These are phyloP conservation scores for Brassica balearica DNA, from an alignment of 441 rosid genomes.

Conservation along the genomic window DNA sequence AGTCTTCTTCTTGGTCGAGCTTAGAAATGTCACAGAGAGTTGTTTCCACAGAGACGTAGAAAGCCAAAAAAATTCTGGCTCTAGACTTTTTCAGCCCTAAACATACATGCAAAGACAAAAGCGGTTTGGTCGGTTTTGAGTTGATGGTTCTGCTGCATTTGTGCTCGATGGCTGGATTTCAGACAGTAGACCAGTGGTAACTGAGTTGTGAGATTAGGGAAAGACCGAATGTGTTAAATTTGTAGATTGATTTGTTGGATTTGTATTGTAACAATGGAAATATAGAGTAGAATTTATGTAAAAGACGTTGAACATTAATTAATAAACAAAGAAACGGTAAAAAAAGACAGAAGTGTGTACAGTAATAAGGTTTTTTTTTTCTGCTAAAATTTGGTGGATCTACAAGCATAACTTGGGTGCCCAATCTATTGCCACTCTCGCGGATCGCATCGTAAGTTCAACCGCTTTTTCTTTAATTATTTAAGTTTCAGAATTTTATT, in stretches of 20 bases:
- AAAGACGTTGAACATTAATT: neutral
- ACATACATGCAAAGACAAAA: neutral
- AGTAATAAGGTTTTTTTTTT: too few species aligned
- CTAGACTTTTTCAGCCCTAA: neutral
- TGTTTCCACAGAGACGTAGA: constrained; percentile 41
- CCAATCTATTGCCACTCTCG: too few species aligned
- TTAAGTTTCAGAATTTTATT: too few species aligned
- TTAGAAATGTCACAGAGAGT: constrained; percentile 41
- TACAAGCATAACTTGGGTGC: too few species aligned
- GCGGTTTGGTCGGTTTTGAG: neutral
- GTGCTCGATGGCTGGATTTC: constrained; percentile 7
- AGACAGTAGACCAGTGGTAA: constrained; percentile 19
- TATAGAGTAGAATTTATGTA: constrained; percentile 13
- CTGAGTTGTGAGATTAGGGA: neutral
- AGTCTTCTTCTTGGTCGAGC: constrained; percentile 58
- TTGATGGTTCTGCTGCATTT: constrained; percentile 30
- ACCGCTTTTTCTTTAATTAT: too few species aligned
- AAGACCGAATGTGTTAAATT: neutral
- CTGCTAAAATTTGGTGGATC: too few species aligned
- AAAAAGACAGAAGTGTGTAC: too few species aligned
- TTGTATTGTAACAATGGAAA: constrained; percentile 26
- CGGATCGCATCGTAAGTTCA: too few species aligned
- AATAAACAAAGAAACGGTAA: too few species aligned
- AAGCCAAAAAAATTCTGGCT: neutral
- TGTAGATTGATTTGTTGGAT: constrained; percentile 24